phyloP scores from a whole-genome alignment of 2,329 filamentous ascomycete genomes.

The Penicillium sclerotigenum region DNA sequence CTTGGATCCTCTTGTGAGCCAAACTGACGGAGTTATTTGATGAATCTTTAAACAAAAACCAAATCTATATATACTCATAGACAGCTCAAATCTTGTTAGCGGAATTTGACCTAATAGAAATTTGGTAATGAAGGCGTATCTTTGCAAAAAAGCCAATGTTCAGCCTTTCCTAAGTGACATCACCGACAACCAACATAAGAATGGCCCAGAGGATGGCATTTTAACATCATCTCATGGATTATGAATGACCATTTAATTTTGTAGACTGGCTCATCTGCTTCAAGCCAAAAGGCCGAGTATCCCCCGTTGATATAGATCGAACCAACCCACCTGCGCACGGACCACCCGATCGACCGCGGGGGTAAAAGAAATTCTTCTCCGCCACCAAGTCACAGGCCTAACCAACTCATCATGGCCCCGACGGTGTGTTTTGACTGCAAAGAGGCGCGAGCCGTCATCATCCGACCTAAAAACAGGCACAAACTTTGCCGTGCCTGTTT shows the following conservation, averaged over 20 bases:
- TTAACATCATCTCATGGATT: no score
- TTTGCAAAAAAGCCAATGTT: no score
- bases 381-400: slow-evolving; percentile 9
- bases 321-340: not conserved
- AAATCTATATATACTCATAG: no score
- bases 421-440: slow-evolving; percentile 73
- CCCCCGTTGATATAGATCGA: not conserved
- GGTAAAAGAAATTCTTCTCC: slow-evolving; percentile 22
- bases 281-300: not conserved
- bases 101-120: no score
- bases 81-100: no score
- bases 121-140: no score
- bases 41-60: no score
- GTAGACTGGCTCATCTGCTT: not conserved
- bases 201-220: no score
- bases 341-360: slow-evolving; percentile 11
- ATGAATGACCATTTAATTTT: not conserved
- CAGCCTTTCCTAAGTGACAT: no score
- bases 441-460: slow-evolving; percentile 75
- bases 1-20: no score
- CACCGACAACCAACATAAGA: no score
- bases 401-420: slow-evolving; percentile 63
- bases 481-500: slow-evolving; percentile 93
- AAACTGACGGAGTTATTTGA: no score
- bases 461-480: slow-evolving; percentile 89